phyloP scores from a whole-genome alignment of 257 asterid genomes.

The Primulina tabacum region DNA sequence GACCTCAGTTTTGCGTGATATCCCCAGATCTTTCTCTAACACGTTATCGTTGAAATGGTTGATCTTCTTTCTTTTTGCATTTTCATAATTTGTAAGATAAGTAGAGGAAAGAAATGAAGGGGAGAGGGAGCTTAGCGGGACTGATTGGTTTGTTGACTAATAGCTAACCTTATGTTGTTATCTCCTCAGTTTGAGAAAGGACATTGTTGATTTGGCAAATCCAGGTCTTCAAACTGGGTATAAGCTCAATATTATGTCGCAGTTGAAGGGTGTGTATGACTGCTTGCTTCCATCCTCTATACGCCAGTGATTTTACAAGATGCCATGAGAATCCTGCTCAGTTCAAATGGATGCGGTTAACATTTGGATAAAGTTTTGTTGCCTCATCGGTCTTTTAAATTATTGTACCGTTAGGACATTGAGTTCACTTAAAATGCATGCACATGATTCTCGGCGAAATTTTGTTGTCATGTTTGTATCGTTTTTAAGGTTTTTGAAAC shows the following conservation, averaged over 20 bases:
- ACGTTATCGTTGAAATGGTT: not conserved
- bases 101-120: not conserved
- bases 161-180: conserved; percentile 5
- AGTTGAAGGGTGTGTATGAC: conserved; percentile 78
- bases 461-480: too few species aligned
- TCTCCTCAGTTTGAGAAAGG: conserved; percentile 70
- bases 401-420: not conserved
- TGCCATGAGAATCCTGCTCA: not conserved
- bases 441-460: not conserved
- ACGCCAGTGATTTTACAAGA: conserved; percentile 31
- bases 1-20: not conserved
- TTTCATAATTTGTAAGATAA: not conserved
- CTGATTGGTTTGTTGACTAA: not conserved
- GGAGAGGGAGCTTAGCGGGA: not conserved
- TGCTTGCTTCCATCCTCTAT: conserved; percentile 78
- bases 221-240: conserved; percentile 52
- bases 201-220: conserved; percentile 77
- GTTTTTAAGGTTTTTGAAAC: too few species aligned
- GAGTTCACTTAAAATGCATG: not conserved
- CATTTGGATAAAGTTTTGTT: not conserved
- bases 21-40: not conserved
- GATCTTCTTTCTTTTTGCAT: not conserved
- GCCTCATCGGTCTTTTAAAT: not conserved
- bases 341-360: not conserved
- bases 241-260: conserved; percentile 58